Percentiles rank a stretch among this genome's conserved stretches.
Evolutionary conservation across 2,329 filamentous ascomycete species (phyloP).

Genomic region (Aspergillus sp.): DNA sequence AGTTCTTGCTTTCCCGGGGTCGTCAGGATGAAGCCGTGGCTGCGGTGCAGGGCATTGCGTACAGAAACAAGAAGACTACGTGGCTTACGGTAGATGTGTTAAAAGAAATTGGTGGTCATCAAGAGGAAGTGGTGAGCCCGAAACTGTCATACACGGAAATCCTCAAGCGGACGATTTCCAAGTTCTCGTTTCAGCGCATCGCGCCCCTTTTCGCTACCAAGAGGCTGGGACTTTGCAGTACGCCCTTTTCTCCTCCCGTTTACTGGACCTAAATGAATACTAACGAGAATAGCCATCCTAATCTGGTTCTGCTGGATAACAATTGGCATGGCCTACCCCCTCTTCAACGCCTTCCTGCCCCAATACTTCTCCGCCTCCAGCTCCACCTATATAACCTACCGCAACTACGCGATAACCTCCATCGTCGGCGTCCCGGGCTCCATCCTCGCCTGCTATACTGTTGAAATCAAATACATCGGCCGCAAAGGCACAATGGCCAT

Average conservation of each 20-base stretch:
- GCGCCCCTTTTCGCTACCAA: constrained; percentile 53
- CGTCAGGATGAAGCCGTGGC: constrained; percentile 72
- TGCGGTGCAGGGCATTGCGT: constrained; percentile 70
- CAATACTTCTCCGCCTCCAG: constrained; percentile 61
- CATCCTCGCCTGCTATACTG: constrained; percentile 65
- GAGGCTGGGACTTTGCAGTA: constrained; percentile 44
- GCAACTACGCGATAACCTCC: constrained; percentile 76
- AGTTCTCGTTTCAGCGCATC: constrained; percentile 62
- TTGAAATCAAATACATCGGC: constrained; percentile 59
- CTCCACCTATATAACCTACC: constrained; percentile 50
- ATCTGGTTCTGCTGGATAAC: constrained; percentile 76
- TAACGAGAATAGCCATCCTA: constrained; percentile 29
- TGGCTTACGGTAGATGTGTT: constrained; percentile 68
- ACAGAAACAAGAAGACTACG: constrained; percentile 60
- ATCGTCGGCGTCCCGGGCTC: constrained; percentile 70
- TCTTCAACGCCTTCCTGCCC: constrained; percentile 87
- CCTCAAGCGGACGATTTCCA: constrained; percentile 53
- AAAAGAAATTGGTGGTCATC: constrained; percentile 48
- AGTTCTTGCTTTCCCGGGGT: constrained; percentile 70
- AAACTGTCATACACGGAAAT: constrained; percentile 43
- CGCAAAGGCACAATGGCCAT: constrained; percentile 52
- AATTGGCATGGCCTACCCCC: constrained; percentile 78
- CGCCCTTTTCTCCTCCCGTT: constrained; percentile 6
- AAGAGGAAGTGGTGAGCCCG: constrained; percentile 33
- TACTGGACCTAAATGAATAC: not conserved